Evolutionary conservation across 1,139 yeast species (phyloP).

Genomic region (Saccharomyces hybrid): DNA sequence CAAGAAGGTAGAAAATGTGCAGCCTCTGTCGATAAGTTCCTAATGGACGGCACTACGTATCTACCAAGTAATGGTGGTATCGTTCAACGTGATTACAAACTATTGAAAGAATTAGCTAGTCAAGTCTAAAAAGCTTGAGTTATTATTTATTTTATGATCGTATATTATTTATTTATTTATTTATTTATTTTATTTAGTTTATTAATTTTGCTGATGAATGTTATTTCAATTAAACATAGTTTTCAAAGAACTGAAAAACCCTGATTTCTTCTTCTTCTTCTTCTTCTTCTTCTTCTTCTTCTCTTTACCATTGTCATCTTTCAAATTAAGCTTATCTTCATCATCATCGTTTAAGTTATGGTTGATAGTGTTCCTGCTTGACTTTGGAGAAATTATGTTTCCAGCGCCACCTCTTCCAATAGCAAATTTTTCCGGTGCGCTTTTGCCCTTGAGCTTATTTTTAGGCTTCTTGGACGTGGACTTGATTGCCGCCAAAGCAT

Average conservation of each 20-base stretch:
- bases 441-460: slow-evolving; percentile 12
- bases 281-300: slow-evolving; percentile 4
- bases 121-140: slow-evolving; percentile 22
- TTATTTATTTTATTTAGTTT: neutral
- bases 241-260: slow-evolving; percentile 14
- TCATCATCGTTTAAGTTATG: neutral
- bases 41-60: slow-evolving; percentile 63
- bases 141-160: slow-evolving; percentile 6
- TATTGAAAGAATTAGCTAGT: slow-evolving; percentile 66
- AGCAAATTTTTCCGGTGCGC: slow-evolving; percentile 14
- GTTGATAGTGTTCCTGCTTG: slow-evolving; percentile 19
- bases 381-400: slow-evolving; percentile 34
- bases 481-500: neutral
- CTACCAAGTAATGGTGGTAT: slow-evolving; percentile 94
- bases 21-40: slow-evolving; percentile 73
- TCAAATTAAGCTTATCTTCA: neutral
- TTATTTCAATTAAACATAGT: slow-evolving; percentile 6
- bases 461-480: slow-evolving; percentile 1
- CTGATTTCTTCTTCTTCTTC: slow-evolving; percentile 12
- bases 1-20: slow-evolving; percentile 99
- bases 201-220: neutral
- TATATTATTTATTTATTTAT: slow-evolving; percentile 4
- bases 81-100: slow-evolving; percentile 69
- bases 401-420: slow-evolving; percentile 37
- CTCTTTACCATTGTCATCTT: slow-evolving; percentile 9